Evolutionary conservation across 2,329 filamentous ascomycete species (phyloP), one percentile per base, ranked within the genome.

Genomic region (Claviceps arundinis): DNA sequence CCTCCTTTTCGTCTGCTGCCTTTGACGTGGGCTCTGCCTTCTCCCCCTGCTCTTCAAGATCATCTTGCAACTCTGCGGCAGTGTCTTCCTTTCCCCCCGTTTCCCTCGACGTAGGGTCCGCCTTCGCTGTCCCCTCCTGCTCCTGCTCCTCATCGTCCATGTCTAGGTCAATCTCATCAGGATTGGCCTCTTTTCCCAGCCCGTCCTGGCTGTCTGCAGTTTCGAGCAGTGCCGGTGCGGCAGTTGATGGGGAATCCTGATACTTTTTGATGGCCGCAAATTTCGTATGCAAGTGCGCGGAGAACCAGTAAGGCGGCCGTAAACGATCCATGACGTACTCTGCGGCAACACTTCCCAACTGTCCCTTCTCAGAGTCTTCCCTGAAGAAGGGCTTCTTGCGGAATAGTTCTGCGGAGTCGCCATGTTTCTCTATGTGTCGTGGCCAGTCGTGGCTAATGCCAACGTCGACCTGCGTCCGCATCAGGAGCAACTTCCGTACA

Each of bases 381-480:
- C 81, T 75, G 57, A 97, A 93, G 60, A 81, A 74, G 0, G 76
- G 76, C 70, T 97, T 97, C 64, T 74, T 78, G 34, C 70, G 73
- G 64, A 89, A 95, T 1, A 98, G 70, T 43, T 72, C 70, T 47
- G 75, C 69, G 47, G 76, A 70, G 62, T 97, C 76, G 5, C 93
- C 93, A 56, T 82, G 77, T 64, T 80, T 82, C 68, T 95, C 93
- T 51, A 97, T 80, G 0, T 77, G 83, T 48, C 84, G 80, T 0
- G 93, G 93, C 93, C 93, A 98, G 70, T 98, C 93, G 64, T 98
- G 93, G 59, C 90, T 96, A 50, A 98, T 69, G 2, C 90, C 89
- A 45, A 98, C 73, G 59, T 98, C 93, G 40, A 97, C 82, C 62
- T 95, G 91, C 17, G 86, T 87, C n/a, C 81, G 78, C 37, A 97